Conservation (phyloP, 164 flowering plant species). For the Sextonia rubra region DNA sequence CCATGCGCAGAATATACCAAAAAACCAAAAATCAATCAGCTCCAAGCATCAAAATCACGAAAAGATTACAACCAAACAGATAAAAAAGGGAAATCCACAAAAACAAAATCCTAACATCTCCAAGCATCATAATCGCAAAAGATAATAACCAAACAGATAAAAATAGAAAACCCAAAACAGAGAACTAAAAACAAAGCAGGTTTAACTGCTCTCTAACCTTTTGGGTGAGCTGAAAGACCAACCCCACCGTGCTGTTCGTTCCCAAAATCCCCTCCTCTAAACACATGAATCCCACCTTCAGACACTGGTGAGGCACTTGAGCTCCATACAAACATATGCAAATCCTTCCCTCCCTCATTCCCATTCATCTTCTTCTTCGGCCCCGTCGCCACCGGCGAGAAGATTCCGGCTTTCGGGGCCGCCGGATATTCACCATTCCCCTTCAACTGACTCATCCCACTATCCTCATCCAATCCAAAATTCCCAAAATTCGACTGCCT, state of each 20-base stretch:
- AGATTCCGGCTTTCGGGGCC: conserved; percentile 50
- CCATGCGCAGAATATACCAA: neutral
- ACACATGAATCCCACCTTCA: conserved; percentile 72
- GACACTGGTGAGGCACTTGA: conserved; percentile 92
- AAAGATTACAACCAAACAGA: neutral
- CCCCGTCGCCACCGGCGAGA: conserved; percentile 45
- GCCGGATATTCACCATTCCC: conserved; percentile 35
- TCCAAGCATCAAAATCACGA: neutral
- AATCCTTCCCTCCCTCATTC: conserved; percentile 57
- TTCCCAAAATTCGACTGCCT: conserved; percentile 62
- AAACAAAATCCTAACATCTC: neutral
- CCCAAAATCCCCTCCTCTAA: conserved; percentile 39
- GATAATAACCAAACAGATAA: too few relatives aligned
- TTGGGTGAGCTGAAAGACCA: conserved; percentile 28
- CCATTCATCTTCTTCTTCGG: conserved; percentile 47
- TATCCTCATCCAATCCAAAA: conserved; percentile 52
- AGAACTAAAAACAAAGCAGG: too few relatives aligned
- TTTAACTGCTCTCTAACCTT: conserved; percentile 32
- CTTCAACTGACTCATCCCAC: too few relatives aligned
- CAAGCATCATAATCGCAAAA: too few relatives aligned
- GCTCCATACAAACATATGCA: conserved; percentile 99
- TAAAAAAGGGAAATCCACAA: neutral
- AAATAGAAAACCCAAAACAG: too few relatives aligned
- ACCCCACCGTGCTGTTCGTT: conserved; percentile 37
- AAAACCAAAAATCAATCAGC: conserved; percentile 6